Evolutionary conservation across 2,329 filamentous ascomycete genomes (phyloP).

Genomic region (Periglandula ipomoeae): DNA sequence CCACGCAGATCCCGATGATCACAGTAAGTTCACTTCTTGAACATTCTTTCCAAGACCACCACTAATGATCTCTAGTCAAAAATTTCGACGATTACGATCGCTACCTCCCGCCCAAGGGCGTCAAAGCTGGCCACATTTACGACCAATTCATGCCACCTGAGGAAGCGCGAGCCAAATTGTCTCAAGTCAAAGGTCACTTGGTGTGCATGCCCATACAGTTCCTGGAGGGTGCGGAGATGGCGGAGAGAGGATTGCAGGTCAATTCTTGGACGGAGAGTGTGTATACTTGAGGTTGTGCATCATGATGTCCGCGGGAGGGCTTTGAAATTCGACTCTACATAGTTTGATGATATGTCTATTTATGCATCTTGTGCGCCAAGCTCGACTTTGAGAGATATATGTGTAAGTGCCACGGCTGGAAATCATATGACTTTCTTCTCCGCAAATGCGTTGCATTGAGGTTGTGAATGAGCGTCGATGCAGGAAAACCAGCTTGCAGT

Average conservation of each 20-base stretch:
- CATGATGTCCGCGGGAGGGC: not conserved
- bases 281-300: slow-evolving; percentile 47
- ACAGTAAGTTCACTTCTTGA: slow-evolving; percentile 40
- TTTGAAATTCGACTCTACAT: not conserved
- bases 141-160: slow-evolving; percentile 65
- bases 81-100: slow-evolving; percentile 83
- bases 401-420: no score
- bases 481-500: no score
- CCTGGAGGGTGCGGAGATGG: slow-evolving; percentile 76
- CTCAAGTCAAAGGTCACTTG: slow-evolving; percentile 75
- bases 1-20: slow-evolving; percentile 81
- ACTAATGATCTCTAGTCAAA: slow-evolving; percentile 45
- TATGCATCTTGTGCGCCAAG: no score
- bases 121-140: slow-evolving; percentile 80
- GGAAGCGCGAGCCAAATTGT: slow-evolving; percentile 66
- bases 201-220: slow-evolving; percentile 96
- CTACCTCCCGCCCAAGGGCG: slow-evolving; percentile 60
- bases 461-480: no score
- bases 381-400: no score
- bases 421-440: no score
- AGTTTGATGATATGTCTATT: not conserved
- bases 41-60: not conserved
- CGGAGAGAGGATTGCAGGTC: slow-evolving; percentile 76
- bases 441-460: no score
- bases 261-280: slow-evolving; percentile 84